Evolutionary conservation across 140 eudicot species (phyloP), one percentile per base, ranked within the genome.

Genomic region (Bidens hawaiensis): DNA sequence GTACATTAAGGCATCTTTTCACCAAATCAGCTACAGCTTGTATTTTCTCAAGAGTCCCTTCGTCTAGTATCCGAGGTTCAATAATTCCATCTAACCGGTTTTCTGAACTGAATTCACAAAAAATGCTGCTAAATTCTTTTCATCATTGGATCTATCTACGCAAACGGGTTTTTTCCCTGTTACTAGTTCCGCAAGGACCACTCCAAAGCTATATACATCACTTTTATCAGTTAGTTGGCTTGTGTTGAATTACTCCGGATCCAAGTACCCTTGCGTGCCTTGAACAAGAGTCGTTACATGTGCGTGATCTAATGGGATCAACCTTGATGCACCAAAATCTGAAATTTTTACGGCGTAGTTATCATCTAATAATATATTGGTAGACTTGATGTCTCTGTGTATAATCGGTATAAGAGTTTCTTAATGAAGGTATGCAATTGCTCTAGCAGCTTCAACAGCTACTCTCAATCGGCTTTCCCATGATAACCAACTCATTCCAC

Each of bases 261-360:
- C 52, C 17, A 46, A 17, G 18, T 46, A 46, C 4, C 52, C 52
- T 4, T 16, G 24, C 2, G 52, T 46, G 52, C 52, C 52, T 46
- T 46, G 52, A 46, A 46, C 18, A 7, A 46, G 52, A 17, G 52
- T 46, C 6, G 52, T 46, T 46, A 46, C 52, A 6, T 46, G 52
- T 1, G 16, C 14, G 0, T 46, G 52, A 18, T 46, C 52, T 46
- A 46, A 17, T 18, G 25, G 52, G 24, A 46, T 13, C 18, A 46
- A 6, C 25, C 52, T 46, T 46, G 52, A 46, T 46, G 52, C 52
- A 6, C 52, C 52, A 46, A 46, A 46, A 46, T 46, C 52, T 46
- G 52, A 46, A 18, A 46, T 46, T 18, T 46, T 46, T 18, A 4
- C 25, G 1, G 52, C 18, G 52, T 46, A 46, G 25, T 46, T 6